phyloP scores from a whole-genome alignment of 768 basidiomycete species.

The Podaxis pistillaris region DNA sequence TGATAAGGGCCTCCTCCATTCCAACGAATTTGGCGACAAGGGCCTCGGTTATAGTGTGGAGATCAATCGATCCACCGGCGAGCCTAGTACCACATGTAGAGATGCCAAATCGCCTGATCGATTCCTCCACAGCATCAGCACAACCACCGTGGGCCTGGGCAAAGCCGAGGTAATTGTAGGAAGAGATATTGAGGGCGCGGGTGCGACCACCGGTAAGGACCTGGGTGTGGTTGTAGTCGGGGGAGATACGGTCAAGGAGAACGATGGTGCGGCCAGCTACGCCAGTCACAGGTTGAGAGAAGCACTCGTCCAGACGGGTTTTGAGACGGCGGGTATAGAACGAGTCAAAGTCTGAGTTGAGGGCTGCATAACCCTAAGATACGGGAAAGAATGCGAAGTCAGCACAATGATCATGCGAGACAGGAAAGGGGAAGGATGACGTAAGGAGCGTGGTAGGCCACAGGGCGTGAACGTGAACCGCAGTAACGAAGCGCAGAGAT shows the following conservation, averaged over 20 bases:
- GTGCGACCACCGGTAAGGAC: conserved; percentile 76
- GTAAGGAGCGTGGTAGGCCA: neutral
- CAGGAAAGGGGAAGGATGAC: neutral
- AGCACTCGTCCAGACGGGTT: conserved; percentile 92
- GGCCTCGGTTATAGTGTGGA: conserved; percentile 78
- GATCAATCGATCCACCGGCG: conserved; percentile 82
- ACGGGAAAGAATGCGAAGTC: conserved; percentile 8
- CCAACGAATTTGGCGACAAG: conserved; percentile 91
- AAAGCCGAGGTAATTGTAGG: conserved; percentile 99
- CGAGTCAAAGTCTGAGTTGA: conserved; percentile 98
- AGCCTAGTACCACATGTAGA: conserved; percentile 74
- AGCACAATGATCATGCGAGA: conserved; percentile 13
- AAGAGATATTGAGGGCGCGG: conserved; percentile 93
- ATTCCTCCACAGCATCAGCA: conserved; percentile 90
- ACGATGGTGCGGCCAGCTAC: conserved; percentile 93
- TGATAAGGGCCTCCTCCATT: conserved; percentile 84
- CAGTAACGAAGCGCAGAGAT: neutral
- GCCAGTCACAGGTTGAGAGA: conserved; percentile 88
- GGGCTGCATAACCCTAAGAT: conserved; percentile 86
- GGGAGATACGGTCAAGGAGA: conserved; percentile 79
- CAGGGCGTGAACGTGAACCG: neutral
- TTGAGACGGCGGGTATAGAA: conserved; percentile 98
- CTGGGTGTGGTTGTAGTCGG: conserved; percentile 79
- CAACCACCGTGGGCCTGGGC: conserved; percentile 91
- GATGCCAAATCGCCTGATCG: conserved; percentile 79